A percentile compares a stretch with the other conserved stretches of the same genome.
Conservation (phyloP, 169 alveolate genomes). For the Cryptosporidium xiaoi region DNA sequence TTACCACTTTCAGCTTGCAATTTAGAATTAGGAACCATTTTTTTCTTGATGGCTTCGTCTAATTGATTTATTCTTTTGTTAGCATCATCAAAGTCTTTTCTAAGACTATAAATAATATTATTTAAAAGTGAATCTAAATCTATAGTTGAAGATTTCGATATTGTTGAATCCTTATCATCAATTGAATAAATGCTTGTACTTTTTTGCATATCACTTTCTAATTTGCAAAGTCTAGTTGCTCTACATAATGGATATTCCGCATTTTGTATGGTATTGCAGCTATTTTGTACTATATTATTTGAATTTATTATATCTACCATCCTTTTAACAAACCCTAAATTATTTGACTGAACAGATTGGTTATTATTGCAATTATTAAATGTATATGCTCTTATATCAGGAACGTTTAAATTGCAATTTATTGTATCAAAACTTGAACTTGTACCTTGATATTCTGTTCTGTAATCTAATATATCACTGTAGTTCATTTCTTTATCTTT, state of each 20-base stretch:
- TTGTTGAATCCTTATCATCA: conserved; percentile 10
- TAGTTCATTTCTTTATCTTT: conserved; percentile 34
- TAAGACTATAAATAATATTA: conserved; percentile 8
- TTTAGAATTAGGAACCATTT: background rate
- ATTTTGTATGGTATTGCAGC: background rate
- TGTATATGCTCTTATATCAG: background rate
- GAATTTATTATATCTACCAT: conserved; percentile 31
- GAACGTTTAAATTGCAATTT: conserved; percentile 6
- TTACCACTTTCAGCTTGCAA: background rate
- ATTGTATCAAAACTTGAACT: conserved; percentile 10
- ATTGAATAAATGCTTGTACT: conserved; percentile 35
- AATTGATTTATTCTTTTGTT: conserved; percentile 60
- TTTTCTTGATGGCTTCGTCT: conserved; percentile 13
- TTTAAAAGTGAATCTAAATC: conserved; percentile 40
- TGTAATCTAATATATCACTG: conserved; percentile 60
- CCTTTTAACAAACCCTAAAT: conserved; percentile 45
- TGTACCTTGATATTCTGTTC: conserved; percentile 34
- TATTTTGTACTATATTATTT: background rate
- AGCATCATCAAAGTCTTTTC: conserved; percentile 46
- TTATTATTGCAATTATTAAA: background rate
- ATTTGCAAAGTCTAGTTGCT: conserved; percentile 17
- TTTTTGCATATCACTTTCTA: background rate
- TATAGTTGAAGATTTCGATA: conserved; percentile 2
- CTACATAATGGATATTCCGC: background rate
- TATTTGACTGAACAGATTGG: background rate